Base-by-base conservation (phyloP, 1,139 yeast species). In the Geotrichum bryndzae region DNA sequence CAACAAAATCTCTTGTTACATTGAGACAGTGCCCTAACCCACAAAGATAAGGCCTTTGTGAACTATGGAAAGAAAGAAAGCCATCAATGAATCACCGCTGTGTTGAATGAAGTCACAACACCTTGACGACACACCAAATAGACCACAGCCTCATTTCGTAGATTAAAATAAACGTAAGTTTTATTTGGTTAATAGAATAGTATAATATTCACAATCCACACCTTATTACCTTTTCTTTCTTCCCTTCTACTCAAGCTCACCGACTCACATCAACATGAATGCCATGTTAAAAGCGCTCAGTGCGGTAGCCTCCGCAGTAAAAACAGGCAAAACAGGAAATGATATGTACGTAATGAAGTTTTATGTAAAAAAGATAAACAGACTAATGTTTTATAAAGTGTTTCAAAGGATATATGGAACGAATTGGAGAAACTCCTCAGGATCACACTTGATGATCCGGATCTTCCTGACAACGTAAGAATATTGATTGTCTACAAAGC, bases 241-340 rank as follows among this genome's bases (percentile, higher is more conserved):
- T 41, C 15, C 18, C 18, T 41, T 41, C 22, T n/a, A 41, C 48
- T n/a, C 13, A 6, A 15, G n/a, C 18, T n/a, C 18, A 41, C 3
- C 23, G 23, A 7, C 48, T n/a, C 48, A n/a, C 22, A 41, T 41
- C 48, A 8, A 1, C 48, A 41, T 41, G 48, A 18, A 41, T 10
- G n/a, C 25, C 8, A 41, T 41, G 48, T 4, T 41, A 7, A 41
- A 41, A 41, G 48, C 48, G 2, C 48, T 41, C 48, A 41, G 22
- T n/a, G 57, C 54, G 7, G 38, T 59, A 8, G 58, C 53, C 11
- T 18, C 23, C 15, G 61, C 61, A 6, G 61, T 59, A 6, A 41
- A 55, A 45, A 48, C 61, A 29, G 61, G 61, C 15, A 51, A 29
- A 23, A 46, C 55, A n/a, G 41, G n/a, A n/a, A 53, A 59, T 59